phyloP scores from a whole-genome alignment of 2,329 filamentous ascomycete genomes.

The Chalaropsis ovoidea region DNA sequence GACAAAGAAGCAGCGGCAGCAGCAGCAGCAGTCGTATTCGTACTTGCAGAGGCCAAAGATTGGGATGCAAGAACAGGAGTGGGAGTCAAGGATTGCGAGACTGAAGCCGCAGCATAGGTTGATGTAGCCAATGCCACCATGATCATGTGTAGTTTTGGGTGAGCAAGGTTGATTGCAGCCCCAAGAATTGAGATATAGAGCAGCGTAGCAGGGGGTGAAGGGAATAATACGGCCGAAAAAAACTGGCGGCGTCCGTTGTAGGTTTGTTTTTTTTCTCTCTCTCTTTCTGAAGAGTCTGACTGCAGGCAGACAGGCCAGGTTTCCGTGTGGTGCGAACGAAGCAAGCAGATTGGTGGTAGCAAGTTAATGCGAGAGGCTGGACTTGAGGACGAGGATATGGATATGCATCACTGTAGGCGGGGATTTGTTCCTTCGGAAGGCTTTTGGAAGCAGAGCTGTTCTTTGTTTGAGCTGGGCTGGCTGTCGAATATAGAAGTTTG shows the following conservation, averaged over 20 bases:
- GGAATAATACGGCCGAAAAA: background rate
- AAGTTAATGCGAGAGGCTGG: constrained; percentile 21
- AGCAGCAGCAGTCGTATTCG: background rate
- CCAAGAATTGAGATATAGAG: background rate
- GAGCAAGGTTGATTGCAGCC: background rate
- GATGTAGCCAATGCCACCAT: constrained; percentile 11
- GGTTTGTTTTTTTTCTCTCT: constrained; percentile 2
- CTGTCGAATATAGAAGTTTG: constrained; percentile 10
- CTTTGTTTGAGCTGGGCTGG: background rate
- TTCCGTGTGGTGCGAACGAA: constrained; percentile 13
- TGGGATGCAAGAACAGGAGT: constrained; percentile 19
- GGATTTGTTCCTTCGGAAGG: constrained; percentile 9
- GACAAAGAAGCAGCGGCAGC: background rate
- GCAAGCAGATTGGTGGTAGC: constrained; percentile 9
- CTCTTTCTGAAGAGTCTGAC: constrained; percentile 1
- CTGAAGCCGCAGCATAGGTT: constrained; percentile 7
- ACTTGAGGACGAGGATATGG: constrained; percentile 18
- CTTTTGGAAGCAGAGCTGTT: background rate
- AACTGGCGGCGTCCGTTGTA: background rate
- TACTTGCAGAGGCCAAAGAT: constrained; percentile 5
- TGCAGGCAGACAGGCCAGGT: background rate
- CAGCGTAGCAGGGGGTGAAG: background rate
- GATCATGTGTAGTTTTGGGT: constrained; percentile 3
- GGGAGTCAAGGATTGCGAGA: constrained; percentile 18
- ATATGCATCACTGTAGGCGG: constrained; percentile 19